Evolutionary conservation across 176 grass and related monocot species (phyloP).

Genomic region (Poa pratensis): DNA sequence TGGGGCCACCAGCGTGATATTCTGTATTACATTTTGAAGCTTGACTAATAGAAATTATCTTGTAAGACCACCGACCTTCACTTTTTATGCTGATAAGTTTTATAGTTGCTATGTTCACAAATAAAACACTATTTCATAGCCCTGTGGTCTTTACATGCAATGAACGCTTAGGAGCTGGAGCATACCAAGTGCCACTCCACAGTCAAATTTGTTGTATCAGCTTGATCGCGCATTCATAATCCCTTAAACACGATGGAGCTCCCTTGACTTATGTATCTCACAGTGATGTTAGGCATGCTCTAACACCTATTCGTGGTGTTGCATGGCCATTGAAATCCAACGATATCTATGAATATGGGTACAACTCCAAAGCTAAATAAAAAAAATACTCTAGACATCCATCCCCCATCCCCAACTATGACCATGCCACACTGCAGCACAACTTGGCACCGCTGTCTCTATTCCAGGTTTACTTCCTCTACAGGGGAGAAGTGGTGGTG

Average conservation of each 20-base stretch:
- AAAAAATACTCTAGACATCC: neutral
- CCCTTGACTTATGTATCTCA: neutral
- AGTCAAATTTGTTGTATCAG: neutral
- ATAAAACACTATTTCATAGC: neutral
- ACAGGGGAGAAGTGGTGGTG: neutral
- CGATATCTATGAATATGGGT: neutral
- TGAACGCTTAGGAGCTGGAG: neutral
- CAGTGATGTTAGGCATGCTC: neutral
- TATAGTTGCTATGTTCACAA: neutral
- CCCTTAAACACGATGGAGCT: neutral
- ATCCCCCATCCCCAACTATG: neutral
- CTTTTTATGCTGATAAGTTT: neutral
- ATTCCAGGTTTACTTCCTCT: neutral
- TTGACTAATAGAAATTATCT: constrained; percentile 1
- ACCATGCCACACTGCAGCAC: neutral
- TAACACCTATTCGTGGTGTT: neutral
- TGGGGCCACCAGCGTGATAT: neutral
- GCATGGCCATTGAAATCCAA: neutral
- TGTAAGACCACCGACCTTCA: neutral
- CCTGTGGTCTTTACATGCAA: neutral
- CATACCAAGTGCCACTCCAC: neutral
- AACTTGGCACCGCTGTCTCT: neutral
- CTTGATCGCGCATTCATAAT: neutral
- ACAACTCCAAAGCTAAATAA: neutral
- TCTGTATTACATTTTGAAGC: neutral